Evolutionary conservation across 2,329 filamentous ascomycete genomes (phyloP).

Genomic region (Sporothrix mexicana): DNA sequence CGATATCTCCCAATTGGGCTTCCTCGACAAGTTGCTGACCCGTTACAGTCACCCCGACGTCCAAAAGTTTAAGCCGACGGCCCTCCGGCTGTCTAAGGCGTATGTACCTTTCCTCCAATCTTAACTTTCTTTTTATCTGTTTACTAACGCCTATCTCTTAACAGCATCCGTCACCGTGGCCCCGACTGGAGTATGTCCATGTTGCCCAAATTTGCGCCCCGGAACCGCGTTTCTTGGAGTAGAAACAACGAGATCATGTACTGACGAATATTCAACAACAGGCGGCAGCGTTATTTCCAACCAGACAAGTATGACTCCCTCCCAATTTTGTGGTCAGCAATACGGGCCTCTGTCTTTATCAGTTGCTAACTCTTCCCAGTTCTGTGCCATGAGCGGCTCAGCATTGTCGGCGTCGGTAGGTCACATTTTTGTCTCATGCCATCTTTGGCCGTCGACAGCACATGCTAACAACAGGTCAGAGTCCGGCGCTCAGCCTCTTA

Average conservation of each 20-base stretch:
- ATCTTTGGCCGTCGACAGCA: background rate
- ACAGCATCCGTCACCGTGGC: slow-evolving; percentile 89
- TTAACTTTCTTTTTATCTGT: slow-evolving; percentile 39
- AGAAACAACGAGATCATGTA: background rate
- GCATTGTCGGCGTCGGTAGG: slow-evolving; percentile 94
- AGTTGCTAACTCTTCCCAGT: slow-evolving; percentile 59
- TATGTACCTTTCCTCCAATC: slow-evolving; percentile 56
- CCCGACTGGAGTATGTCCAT: slow-evolving; percentile 85
- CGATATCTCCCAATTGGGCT: slow-evolving; percentile 20
- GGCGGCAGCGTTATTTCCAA: slow-evolving; percentile 88
- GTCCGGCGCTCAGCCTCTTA: slow-evolving; percentile 91
- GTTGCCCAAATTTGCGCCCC: background rate
- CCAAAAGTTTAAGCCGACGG: slow-evolving; percentile 93
- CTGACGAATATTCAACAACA: slow-evolving; percentile 46
- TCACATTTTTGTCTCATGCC: slow-evolving; percentile 40
- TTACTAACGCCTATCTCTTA: slow-evolving; percentile 40
- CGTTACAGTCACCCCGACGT: slow-evolving; percentile 80
- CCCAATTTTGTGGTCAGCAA: background rate
- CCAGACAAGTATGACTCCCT: slow-evolving; percentile 77
- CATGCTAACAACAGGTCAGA: slow-evolving; percentile 60
- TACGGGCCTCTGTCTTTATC: background rate
- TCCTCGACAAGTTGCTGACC: slow-evolving; percentile 22
- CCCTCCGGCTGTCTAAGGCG: slow-evolving; percentile 92
- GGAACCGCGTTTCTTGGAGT: slow-evolving; percentile 54
- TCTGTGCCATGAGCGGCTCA: slow-evolving; percentile 95